Percentiles rank a stretch among this genome's conserved stretches.
These are phyloP conservation scores for Stephania yunnanensis DNA, from an alignment of 164 flowering plant species.

Conservation along the genomic window DNA sequence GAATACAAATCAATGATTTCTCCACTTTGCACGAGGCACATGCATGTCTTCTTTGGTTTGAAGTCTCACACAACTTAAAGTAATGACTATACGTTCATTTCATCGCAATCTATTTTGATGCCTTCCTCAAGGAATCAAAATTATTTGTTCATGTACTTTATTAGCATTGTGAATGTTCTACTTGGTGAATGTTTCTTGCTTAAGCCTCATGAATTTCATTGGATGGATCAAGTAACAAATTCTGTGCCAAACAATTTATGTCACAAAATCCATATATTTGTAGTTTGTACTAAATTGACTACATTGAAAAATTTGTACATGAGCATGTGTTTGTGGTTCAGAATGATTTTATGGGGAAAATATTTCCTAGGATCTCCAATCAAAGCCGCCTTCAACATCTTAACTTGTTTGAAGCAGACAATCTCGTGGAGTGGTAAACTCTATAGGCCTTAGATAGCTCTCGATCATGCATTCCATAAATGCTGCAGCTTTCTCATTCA, in stretches of 20 bases:
- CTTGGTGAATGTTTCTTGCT: too few species aligned
- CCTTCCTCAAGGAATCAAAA: neutral
- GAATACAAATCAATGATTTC: conserved; percentile 79
- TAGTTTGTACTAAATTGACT: too few species aligned
- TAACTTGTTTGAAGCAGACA: conserved; percentile 64
- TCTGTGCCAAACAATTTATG: too few species aligned
- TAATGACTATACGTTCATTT: conserved; percentile 65
- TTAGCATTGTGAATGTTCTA: too few species aligned
- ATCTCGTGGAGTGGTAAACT: conserved; percentile 67
- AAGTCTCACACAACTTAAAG: conserved; percentile 90
- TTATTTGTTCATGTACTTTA: neutral
- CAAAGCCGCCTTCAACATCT: conserved; percentile 61
- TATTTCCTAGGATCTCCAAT: conserved; percentile 54
- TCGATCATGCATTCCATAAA: conserved; percentile 46
- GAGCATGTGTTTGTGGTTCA: too few species aligned
- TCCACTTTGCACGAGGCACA: conserved; percentile 97
- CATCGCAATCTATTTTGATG: neutral
- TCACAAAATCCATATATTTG: too few species aligned
- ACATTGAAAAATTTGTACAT: too few species aligned
- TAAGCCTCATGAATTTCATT: too few species aligned
- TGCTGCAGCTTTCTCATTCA: conserved; percentile 43
- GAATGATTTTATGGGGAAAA: too few species aligned
- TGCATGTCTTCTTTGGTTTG: conserved; percentile 99
- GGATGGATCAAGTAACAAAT: too few species aligned
- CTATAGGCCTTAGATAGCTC: conserved; percentile 59